phyloP scores from a whole-genome alignment of 176 grass and related monocot species.

The Eleusine coracana region DNA sequence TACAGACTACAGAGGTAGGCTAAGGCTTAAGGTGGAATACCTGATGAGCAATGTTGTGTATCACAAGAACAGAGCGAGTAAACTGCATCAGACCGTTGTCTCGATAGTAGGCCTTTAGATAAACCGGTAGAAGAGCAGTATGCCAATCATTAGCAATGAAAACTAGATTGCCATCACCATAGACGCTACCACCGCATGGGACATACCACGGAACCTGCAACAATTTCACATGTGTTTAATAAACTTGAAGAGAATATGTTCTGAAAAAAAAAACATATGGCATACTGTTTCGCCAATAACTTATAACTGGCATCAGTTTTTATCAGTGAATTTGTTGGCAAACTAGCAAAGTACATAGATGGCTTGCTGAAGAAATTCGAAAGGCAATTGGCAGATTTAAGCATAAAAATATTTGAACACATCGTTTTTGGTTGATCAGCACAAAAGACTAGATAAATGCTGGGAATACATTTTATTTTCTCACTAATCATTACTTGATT shows the following conservation, averaged over 20 bases:
- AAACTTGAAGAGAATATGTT: not conserved
- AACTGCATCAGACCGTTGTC: slow-evolving; percentile 94
- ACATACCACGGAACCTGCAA: slow-evolving; percentile 85
- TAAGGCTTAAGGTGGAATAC: slow-evolving; percentile 45
- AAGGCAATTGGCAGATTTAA: not conserved
- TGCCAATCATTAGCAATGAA: slow-evolving; percentile 99
- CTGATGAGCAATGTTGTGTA: slow-evolving; percentile 98
- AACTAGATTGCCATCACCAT: slow-evolving; percentile 92
- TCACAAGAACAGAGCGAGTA: slow-evolving; percentile 83
- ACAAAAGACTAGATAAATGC: not conserved
- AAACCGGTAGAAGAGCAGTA: slow-evolving; percentile 84
- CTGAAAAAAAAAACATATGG: not conserved
- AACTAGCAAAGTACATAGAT: slow-evolving; percentile 2
- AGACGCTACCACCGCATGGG: slow-evolving; percentile 73
- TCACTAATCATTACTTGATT: not conserved
- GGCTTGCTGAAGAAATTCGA: slow-evolving; percentile 12
- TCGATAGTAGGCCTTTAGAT: slow-evolving; percentile 92
- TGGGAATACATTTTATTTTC: not conserved
- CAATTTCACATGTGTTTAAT: not conserved
- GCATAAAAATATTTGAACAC: not conserved
- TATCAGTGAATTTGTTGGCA: not conserved
- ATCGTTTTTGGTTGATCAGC: not conserved
- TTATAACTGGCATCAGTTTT: not conserved
- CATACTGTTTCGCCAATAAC: not conserved
- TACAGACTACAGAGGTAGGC: not conserved